These are phyloP conservation scores for Phytophthora podocarpi DNA, from an alignment of 352 stramenopile species.

Conservation along the genomic window DNA sequence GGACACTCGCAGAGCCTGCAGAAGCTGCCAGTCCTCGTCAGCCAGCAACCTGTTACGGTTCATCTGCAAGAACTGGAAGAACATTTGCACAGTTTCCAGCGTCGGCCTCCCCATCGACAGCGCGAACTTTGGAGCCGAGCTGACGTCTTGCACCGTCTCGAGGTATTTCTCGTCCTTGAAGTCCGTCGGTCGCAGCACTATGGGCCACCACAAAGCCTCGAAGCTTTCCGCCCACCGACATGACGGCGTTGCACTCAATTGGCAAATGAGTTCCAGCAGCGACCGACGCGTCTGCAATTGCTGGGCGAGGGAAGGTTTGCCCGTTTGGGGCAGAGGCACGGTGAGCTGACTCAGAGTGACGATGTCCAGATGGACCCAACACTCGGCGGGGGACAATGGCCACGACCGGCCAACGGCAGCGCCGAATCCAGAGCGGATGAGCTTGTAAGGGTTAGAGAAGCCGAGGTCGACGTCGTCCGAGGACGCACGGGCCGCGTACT, in stretches of 20 bases:
- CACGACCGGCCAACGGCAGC: constrained; percentile 7
- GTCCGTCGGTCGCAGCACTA: constrained; percentile 4
- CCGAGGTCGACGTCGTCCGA: neutral
- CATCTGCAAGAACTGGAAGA: constrained; percentile 27
- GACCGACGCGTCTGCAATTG: constrained; percentile 16
- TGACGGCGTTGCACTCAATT: constrained; percentile 13
- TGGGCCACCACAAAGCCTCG: constrained; percentile 30
- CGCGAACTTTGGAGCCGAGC: constrained; percentile 3
- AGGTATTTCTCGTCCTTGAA: constrained; percentile 19
- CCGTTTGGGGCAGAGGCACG: neutral
- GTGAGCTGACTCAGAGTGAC: constrained; percentile 1
- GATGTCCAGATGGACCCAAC: constrained; percentile 19
- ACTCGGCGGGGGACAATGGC: constrained; percentile 13
- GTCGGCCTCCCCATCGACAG: constrained; percentile 19
- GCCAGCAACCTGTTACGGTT: neutral
- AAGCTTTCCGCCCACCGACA: constrained; percentile 21
- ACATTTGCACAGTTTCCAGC: constrained; percentile 21
- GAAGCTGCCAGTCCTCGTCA: constrained; percentile 12
- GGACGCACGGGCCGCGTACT: constrained; percentile 14
- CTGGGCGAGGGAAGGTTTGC: neutral
- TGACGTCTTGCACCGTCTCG: constrained; percentile 13
- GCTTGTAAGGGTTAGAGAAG: neutral
- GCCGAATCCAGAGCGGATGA: constrained; percentile 8
- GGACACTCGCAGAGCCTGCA: constrained; percentile 1
- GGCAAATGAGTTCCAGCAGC: constrained; percentile 26